phyloP scores from a whole-genome alignment of 352 stramenopile species.

The Globisporangium apiculatum region DNA sequence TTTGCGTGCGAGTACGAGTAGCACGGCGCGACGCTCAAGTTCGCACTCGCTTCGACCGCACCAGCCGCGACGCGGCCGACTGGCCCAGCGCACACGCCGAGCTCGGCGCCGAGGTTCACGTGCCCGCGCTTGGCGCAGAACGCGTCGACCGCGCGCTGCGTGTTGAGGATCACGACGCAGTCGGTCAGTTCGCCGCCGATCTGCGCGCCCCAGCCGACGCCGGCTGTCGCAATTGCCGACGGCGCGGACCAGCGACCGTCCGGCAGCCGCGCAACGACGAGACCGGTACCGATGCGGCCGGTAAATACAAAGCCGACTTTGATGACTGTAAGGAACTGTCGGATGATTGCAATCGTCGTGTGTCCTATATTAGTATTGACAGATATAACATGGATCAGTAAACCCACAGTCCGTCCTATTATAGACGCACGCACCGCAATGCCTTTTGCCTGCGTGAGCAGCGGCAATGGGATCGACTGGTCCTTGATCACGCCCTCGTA shows the following conservation, averaged over 20 bases:
- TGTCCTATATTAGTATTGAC: too few species aligned
- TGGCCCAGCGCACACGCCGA: conserved; percentile 83
- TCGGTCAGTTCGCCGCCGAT: conserved; percentile 91
- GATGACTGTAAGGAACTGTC: conserved; percentile 88
- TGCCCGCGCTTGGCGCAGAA: conserved; percentile 76
- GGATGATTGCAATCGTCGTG: neutral
- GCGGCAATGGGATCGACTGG: conserved; percentile 82
- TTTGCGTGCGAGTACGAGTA: conserved; percentile 92
- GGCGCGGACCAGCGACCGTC: conserved; percentile 94
- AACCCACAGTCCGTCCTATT: too few species aligned
- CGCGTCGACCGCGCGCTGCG: conserved; percentile 72
- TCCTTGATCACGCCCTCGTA: conserved; percentile 86
- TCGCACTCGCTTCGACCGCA: conserved; percentile 61
- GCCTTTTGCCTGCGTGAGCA: conserved; percentile 86
- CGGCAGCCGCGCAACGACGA: conserved; percentile 88
- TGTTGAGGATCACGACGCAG: conserved; percentile 93
- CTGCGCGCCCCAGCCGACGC: conserved; percentile 87
- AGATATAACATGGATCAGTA: too few species aligned
- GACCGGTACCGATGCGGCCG: conserved; percentile 85
- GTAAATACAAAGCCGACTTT: conserved; percentile 88
- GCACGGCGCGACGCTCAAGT: conserved; percentile 79
- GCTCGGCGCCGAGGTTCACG: conserved; percentile 87
- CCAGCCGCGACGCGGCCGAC: conserved; percentile 84
- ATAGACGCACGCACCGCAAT: conserved; percentile 53
- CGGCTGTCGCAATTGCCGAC: conserved; percentile 90